Base-by-base conservation (phyloP, 148 eudicot species). In the Vaccinium darrowii region DNA sequence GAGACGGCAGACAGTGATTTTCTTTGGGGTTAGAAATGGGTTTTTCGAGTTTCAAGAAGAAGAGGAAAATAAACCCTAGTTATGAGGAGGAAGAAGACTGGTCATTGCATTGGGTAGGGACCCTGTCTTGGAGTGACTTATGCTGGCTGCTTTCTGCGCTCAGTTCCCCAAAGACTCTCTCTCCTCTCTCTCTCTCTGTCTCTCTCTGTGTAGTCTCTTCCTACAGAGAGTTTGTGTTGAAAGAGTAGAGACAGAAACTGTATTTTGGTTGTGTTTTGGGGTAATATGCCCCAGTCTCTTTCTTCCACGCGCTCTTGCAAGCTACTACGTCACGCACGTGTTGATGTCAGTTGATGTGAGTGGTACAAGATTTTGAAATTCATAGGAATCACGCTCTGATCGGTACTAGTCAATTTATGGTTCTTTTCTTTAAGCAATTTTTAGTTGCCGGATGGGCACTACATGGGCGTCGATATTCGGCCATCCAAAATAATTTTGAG, bases 161-260 rank as follows among this genome's bases (percentile, higher is more conserved):
- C 77, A 51, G 77, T 82, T 82, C 18, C 84, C 84, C 62, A 33
- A 25, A 25, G 7, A 7, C 77, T 50, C 84, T 82, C 60, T 67
- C 53, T 82, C 82, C 62, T 5, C 39, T 23, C 14, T n/a, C 65
- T 60, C 10, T 60, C 25, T 62, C 67, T 21, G 12, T 7, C 27
- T 27, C 27, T 27, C 27, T 7, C 1, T 0, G 47, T 43, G 47
- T 43, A 43, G 47, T 63, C 14, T 63, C 4, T n/a, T 27, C n/a
- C 30, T 65, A 8, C 23, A 3, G 36, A 67, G 84, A 4, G 76
- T 63, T 60, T 15, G 77, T 8, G 47, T 43, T 43, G 77, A 51
- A 53, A 23, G 75, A 56, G 71, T n/a, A 23, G 71, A 65, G 71
- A 65, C 71, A 65, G 71, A 23, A 12, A 23, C 71, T 65, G 71